Conservation (phyloP, 2,329 filamentous ascomycete genomes). For the Stemphylium vesicarium region DNA sequence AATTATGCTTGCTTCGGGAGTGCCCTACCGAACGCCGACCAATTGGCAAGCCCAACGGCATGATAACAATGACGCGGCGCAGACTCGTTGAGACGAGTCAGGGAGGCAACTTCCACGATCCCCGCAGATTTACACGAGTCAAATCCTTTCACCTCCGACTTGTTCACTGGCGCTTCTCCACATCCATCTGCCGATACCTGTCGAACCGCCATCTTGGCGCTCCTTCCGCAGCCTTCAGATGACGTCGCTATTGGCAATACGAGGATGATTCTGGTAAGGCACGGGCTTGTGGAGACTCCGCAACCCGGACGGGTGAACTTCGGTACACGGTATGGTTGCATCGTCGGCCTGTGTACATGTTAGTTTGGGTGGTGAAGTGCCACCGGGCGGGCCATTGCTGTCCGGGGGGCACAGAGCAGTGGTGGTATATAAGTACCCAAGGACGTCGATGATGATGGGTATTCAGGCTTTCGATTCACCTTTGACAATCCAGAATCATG, state of each 20-base stretch:
- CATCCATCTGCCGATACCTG: constrained; percentile 23
- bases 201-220: constrained; percentile 28
- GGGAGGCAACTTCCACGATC: not conserved
- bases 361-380: not conserved
- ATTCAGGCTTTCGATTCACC: constrained; percentile 12
- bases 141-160: constrained; percentile 4
- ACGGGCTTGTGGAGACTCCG: constrained; percentile 20
- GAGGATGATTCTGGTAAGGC: constrained; percentile 22
- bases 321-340: constrained; percentile 18
- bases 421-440: constrained; percentile 28
- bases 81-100: constrained; percentile 1
- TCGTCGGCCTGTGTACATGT: not conserved
- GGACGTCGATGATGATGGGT: not conserved
- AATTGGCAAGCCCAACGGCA: too few relatives aligned
- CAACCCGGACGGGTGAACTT: constrained; percentile 29
- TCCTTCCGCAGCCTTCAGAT: constrained; percentile 17
- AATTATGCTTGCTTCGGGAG: not conserved
- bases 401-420: not conserved
- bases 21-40: not conserved
- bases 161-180: constrained; percentile 9
- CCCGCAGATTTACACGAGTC: constrained; percentile 7
- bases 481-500: constrained; percentile 26
- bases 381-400: constrained; percentile 5
- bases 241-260: constrained; percentile 8
- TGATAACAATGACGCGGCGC: not conserved